A percentile compares a stretch with the other conserved stretches of the same genome.
phyloP scores from a whole-genome alignment of 352 stramenopile genomes.

The Phytophthora fragariaefolia region DNA sequence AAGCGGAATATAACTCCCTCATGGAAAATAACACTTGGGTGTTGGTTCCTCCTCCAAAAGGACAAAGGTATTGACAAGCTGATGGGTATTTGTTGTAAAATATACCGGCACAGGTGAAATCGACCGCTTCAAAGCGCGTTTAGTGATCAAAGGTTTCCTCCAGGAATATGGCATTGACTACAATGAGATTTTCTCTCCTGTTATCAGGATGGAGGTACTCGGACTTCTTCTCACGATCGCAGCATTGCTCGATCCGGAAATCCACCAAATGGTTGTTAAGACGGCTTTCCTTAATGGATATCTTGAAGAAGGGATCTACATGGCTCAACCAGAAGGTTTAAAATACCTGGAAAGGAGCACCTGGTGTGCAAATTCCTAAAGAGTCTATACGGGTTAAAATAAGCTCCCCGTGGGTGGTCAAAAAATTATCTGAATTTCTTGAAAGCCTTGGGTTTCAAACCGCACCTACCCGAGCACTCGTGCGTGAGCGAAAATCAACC shows the following conservation, averaged over 20 bases:
- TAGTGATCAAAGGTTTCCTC: too few relatives aligned
- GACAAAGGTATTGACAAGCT: constrained; percentile 6
- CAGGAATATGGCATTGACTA: too few relatives aligned
- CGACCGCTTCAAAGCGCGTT: constrained; percentile 3
- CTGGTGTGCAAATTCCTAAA: constrained; percentile 18
- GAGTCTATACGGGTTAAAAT: constrained; percentile 24
- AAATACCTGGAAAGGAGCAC: constrained; percentile 15
- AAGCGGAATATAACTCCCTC: constrained; percentile 8
- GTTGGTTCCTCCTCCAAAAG: constrained; percentile 3
- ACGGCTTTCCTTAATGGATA: constrained; percentile 27
- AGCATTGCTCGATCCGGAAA: constrained; percentile 17
- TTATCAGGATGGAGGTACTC: too few relatives aligned
- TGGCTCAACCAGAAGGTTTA: constrained; percentile 26
- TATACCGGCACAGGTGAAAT: constrained; percentile 11
- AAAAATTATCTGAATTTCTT: constrained; percentile 17
- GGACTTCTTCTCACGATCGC: too few relatives aligned
- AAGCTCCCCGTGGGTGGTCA: constrained; percentile 16
- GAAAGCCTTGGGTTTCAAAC: constrained; percentile 17
- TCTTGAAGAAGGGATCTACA: too few relatives aligned
- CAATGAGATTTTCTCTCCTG: too few relatives aligned
- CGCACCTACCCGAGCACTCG: too few relatives aligned
- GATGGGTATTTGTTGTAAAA: constrained; percentile 14
- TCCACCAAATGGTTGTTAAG: constrained; percentile 37
- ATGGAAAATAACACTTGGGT: constrained; percentile 15
- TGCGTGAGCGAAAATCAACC: too few relatives aligned